Percentiles rank a stretch among this genome's conserved stretches.
These are phyloP conservation scores for Penicillium flavigenum DNA, from an alignment of 495 filamentous ascomycete species.

Conservation along the genomic window DNA sequence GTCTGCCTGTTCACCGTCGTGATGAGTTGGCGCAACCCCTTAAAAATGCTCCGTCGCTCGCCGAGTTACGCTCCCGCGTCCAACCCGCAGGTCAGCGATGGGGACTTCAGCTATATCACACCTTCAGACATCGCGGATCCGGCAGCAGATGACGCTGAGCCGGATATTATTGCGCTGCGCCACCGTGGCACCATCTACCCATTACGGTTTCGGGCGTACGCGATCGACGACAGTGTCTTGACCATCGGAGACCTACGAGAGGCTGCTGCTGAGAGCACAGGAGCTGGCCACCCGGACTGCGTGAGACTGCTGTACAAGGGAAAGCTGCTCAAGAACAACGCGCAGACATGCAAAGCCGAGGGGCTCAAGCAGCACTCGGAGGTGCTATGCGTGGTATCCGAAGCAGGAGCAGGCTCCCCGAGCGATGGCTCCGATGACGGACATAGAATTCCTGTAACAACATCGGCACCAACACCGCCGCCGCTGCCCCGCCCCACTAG, in stretches of 20 bases:
- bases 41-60: slow-evolving; percentile 53
- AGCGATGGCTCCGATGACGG: slow-evolving; percentile 47
- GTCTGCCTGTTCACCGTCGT: slow-evolving; percentile 47
- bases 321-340: slow-evolving; percentile 65
- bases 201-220: slow-evolving; percentile 75
- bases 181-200: slow-evolving; percentile 70
- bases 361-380: slow-evolving; percentile 79
- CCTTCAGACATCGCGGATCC: slow-evolving; percentile 60
- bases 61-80: slow-evolving; percentile 44
- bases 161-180: slow-evolving; percentile 76
- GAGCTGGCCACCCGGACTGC: slow-evolving; percentile 56
- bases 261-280: slow-evolving; percentile 62
- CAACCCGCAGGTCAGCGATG: slow-evolving; percentile 65
- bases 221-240: slow-evolving; percentile 75
- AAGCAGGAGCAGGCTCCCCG: slow-evolving; percentile 52
- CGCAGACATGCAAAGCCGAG: slow-evolving; percentile 65
- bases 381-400: slow-evolving; percentile 62
- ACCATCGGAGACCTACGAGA: slow-evolving; percentile 65
- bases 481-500: slow-evolving; percentile 11
- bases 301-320: slow-evolving; percentile 84
- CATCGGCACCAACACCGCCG: slow-evolving; percentile 7
- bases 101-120: slow-evolving; percentile 80
- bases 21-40: slow-evolving; percentile 66
- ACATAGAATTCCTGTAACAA: not conserved
- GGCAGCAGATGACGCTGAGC: slow-evolving; percentile 49